Conservation (phyloP, 139 green algal genomes). For the Chlorella sp. region DNA sequence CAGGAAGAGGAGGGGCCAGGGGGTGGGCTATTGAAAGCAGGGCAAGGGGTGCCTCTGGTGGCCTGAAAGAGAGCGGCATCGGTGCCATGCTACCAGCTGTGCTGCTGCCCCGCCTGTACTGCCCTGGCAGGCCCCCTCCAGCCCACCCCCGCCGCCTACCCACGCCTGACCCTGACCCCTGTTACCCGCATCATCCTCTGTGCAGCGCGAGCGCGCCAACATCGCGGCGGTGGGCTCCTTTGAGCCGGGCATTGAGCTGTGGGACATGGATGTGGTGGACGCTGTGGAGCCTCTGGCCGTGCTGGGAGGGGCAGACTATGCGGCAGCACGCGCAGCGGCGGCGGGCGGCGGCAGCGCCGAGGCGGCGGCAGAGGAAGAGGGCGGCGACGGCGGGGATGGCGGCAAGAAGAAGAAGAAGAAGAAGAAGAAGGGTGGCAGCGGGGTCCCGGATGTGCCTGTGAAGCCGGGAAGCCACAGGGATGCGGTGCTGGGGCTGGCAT, state of each 20-base stretch:
- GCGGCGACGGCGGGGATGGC: slow-evolving; percentile 12
- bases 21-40: too few relatives aligned
- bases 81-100: too few relatives aligned
- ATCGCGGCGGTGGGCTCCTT: slow-evolving; percentile 91
- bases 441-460: slow-evolving; percentile 44
- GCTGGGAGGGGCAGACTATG: slow-evolving; percentile 78
- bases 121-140: neutral
- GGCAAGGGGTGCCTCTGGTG: too few relatives aligned
- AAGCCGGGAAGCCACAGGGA: slow-evolving; percentile 87
- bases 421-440: slow-evolving; percentile 37
- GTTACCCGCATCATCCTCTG: too few relatives aligned
- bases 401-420: slow-evolving; percentile 52
- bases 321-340: slow-evolving; percentile 12
- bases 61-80: too few relatives aligned
- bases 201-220: slow-evolving; percentile 59
- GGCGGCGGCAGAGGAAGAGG: neutral
- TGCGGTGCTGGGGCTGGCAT: slow-evolving; percentile 90
- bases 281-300: slow-evolving; percentile 73
- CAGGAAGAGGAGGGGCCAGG: too few relatives aligned
- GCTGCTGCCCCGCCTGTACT: too few relatives aligned
- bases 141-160: neutral
- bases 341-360: slow-evolving; percentile 23
- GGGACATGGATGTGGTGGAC: slow-evolving; percentile 76
- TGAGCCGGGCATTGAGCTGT: slow-evolving; percentile 96
- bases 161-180: neutral